Base-by-base conservation (phyloP, 2,329 filamentous ascomycete species). In the Diaporthe sp. region DNA sequence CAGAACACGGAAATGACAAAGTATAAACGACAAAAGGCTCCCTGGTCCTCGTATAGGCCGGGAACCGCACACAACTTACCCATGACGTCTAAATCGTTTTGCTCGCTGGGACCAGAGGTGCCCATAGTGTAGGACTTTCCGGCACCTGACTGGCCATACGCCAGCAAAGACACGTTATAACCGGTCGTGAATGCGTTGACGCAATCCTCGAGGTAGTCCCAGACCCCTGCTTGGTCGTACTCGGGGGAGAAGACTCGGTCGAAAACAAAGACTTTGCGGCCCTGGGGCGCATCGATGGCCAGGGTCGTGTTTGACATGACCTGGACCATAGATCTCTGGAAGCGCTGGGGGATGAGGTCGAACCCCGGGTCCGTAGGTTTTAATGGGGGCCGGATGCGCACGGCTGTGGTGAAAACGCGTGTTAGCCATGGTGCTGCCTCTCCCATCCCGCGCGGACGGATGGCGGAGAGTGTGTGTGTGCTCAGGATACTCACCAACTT, bases 101-200 rank as follows among this genome's bases (percentile, higher is more conserved):
- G 94, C 81, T 98, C 96, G 31, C 84, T 84, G 2, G 96, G 95
- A 6, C 95, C 95, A 0, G 96, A 95, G 0, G 97, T 99, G 75
- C 97, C 97, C 97, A 99, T 99, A 0, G 97, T 99, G 83, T 98
- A 98, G 3, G 96, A 98, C 86, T 99, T 99, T 80, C 97, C 97
- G 15, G 97, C 95, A 74, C 97, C 97, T 39, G 97, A 99, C 87
- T 99, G 97, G 79, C 97, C 97, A 82, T 99, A 99, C 65, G 97
- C 97, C 80, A 99, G 88, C 68, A 99, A 92, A 4, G 97, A 99
- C 75, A 99, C 97, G 91, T 99, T 99, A 90, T 98, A 99, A 73
- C 97, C 97, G 82, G 98, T 95, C 1, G 97, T 88, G 80, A 99
- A 99, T 3, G 96, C 94, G 80, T 89, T 92, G 79, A 98, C 94